A percentile compares a stretch with the other conserved stretches of the same genome.
These are phyloP conservation scores for Talaromyces marneffei DNA, from an alignment of 2,329 filamentous ascomycete species.

Conservation along the genomic window DNA sequence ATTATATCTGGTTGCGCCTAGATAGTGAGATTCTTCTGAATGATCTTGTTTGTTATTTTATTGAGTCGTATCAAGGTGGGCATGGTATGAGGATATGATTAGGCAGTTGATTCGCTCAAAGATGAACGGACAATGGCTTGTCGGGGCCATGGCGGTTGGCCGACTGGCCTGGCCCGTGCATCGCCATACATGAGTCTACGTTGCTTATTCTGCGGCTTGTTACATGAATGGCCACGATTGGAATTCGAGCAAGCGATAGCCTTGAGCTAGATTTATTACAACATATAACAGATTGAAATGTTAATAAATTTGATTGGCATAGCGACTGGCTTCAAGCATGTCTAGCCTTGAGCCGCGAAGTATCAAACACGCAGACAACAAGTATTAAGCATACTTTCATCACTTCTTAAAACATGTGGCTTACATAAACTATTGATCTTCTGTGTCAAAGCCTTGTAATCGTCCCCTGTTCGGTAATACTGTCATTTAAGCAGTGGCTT, in stretches of 20 bases:
- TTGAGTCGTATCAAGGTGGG: neutral
- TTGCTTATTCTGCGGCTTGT: too few species aligned
- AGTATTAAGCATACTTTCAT: constrained; percentile 4
- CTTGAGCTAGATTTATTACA: neutral
- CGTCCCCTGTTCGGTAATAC: constrained; percentile 15
- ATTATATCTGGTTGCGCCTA: neutral
- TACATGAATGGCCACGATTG: neutral
- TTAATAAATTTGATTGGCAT: constrained; percentile 8
- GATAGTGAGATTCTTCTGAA: neutral
- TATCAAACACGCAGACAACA: constrained; percentile 14
- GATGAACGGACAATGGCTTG: constrained; percentile 26
- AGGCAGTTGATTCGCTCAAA: constrained; percentile 40
- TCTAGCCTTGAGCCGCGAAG: constrained; percentile 6
- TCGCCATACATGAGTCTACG: constrained; percentile 13
- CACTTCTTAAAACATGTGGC: constrained; percentile 14
- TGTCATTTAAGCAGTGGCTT: constrained; percentile 29
- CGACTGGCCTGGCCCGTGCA: constrained; percentile 20
- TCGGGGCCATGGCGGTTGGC: neutral
- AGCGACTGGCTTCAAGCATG: constrained; percentile 8
- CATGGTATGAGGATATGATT: constrained; percentile 19
- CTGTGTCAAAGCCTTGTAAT: constrained; percentile 9
- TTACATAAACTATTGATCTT: constrained; percentile 12
- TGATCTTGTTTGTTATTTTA: neutral
- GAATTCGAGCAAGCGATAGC: neutral
- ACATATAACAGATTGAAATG: neutral